phyloP scores from a whole-genome alignment of 306 rosid genomes.

The Cicer arietinum region DNA sequence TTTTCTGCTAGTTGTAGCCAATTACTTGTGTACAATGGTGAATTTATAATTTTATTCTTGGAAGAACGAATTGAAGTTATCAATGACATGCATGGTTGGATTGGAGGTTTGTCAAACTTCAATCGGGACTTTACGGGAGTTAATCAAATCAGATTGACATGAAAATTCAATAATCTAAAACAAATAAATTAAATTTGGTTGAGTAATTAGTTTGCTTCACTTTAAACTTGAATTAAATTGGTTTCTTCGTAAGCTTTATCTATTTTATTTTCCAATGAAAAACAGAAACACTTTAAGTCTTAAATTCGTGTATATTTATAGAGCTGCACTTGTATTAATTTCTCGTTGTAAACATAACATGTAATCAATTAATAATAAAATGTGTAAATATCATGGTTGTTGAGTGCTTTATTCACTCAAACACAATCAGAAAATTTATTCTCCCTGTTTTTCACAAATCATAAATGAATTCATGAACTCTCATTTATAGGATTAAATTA shows the following conservation, averaged over 20 bases:
- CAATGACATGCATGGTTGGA: constrained; percentile 32
- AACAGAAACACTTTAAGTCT: too few relatives aligned
- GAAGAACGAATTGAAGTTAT: constrained; percentile 36
- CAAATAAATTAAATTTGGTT: neutral
- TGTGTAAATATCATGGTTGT: too few relatives aligned
- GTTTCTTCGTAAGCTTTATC: neutral
- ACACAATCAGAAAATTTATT: too few relatives aligned
- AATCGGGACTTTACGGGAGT: constrained; percentile 1
- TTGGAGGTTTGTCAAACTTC: constrained; percentile 19
- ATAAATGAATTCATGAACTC: too few relatives aligned
- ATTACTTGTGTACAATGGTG: constrained; percentile 32
- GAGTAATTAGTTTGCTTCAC: neutral
- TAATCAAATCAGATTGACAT: neutral
- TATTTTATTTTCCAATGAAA: too few relatives aligned
- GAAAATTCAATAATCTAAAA: constrained; percentile 1
- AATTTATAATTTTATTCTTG: constrained; percentile 34
- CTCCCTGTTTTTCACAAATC: too few relatives aligned
- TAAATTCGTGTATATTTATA: too few relatives aligned
- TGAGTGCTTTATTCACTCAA: too few relatives aligned
- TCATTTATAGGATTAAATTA: too few relatives aligned
- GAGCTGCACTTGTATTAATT: too few relatives aligned
- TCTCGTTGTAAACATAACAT: too few relatives aligned
- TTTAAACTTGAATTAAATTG: neutral
- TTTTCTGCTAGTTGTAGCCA: constrained; percentile 41
- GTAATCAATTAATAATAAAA: too few relatives aligned